A percentile compares a stretch with the other conserved stretches of the same genome.
Evolutionary conservation across 75 land plant species (phyloP).

Genomic region (Adiantum capillusveneris): DNA sequence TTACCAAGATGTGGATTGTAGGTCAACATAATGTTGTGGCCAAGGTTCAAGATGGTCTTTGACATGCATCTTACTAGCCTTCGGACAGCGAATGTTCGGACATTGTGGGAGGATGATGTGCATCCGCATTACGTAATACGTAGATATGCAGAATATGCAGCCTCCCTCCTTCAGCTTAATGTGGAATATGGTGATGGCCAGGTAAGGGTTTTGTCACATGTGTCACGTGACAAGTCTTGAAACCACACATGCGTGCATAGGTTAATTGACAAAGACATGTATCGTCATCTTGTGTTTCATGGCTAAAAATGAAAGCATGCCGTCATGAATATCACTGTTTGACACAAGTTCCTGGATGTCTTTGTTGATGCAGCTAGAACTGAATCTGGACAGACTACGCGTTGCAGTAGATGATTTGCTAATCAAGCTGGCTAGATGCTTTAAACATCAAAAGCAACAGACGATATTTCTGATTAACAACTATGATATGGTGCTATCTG

Average conservation of each 20-base stretch:
- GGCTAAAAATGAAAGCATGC: too few relatives aligned
- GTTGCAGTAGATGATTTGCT: slow-evolving; percentile 92
- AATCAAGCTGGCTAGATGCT: slow-evolving; percentile 68
- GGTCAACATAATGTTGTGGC: slow-evolving; percentile 94
- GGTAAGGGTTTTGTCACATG: too few relatives aligned
- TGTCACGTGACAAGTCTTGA: too few relatives aligned
- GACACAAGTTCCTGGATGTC: too few relatives aligned
- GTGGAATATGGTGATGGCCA: slow-evolving; percentile 94
- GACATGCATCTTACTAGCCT: slow-evolving; percentile 94
- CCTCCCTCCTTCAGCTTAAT: slow-evolving; percentile 89
- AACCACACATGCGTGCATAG: too few relatives aligned
- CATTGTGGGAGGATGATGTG: slow-evolving; percentile 98
- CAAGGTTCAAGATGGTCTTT: slow-evolving; percentile 98
- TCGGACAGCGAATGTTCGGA: slow-evolving; percentile 76
- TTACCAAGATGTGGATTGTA: too few relatives aligned
- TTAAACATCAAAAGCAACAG: slow-evolving; percentile 64
- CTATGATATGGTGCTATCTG: slow-evolving; percentile 90
- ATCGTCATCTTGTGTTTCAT: too few relatives aligned
- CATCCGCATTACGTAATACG: slow-evolving; percentile 97
- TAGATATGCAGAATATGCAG: slow-evolving; percentile 98
- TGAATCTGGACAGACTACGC: slow-evolving; percentile 84
- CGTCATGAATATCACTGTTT: too few relatives aligned
- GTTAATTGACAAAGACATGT: too few relatives aligned
- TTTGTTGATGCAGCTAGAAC: slow-evolving; percentile 55
- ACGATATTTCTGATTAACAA: slow-evolving; percentile 94